These are phyloP conservation scores for Candida ponderosae DNA, from an alignment of 805 yeast species.

Conservation along the genomic window DNA sequence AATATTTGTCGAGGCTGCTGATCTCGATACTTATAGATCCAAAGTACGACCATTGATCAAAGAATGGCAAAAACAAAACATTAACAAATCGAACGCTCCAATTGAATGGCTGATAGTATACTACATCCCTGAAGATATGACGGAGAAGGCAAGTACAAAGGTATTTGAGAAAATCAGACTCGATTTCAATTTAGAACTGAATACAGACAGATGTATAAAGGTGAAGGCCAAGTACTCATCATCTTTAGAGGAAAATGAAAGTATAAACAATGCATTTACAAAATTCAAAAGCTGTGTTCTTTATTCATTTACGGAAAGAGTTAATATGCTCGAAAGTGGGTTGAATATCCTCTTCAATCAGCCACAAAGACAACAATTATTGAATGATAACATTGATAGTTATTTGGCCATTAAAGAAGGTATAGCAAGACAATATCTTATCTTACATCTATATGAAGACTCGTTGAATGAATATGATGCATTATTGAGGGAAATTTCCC, in stretches of 20 bases:
- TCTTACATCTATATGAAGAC: conserved; percentile 53
- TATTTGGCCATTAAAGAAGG: conserved; percentile 39
- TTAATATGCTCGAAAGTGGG: conserved; percentile 13
- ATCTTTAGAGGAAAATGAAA: conserved; percentile 33
- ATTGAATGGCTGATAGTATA: conserved; percentile 59
- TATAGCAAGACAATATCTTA: conserved; percentile 43
- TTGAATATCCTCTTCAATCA: conserved; percentile 4
- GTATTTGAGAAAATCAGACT: conserved; percentile 44
- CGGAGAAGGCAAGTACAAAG: conserved; percentile 36
- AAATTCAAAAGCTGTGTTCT: conserved; percentile 42
- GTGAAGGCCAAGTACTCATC: conserved; percentile 17
- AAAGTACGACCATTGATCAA: conserved; percentile 75
- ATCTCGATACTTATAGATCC: conserved; percentile 66
- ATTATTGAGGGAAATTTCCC: conserved; percentile 16
- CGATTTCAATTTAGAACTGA: conserved; percentile 33
- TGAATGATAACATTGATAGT: conserved; percentile 38
- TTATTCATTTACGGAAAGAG: conserved; percentile 43
- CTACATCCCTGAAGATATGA: conserved; percentile 32
- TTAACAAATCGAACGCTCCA: conserved; percentile 31
- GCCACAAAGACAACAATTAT: conserved; percentile 23
- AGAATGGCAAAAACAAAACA: conserved; percentile 60
- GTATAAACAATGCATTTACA: conserved; percentile 39
- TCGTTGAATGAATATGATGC: conserved; percentile 45
- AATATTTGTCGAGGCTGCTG: conserved; percentile 60
- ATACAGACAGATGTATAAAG: conserved; percentile 29